Evolutionary conservation across 345 rosid genomes (phyloP).

Genomic region (Brassica juncea): DNA sequence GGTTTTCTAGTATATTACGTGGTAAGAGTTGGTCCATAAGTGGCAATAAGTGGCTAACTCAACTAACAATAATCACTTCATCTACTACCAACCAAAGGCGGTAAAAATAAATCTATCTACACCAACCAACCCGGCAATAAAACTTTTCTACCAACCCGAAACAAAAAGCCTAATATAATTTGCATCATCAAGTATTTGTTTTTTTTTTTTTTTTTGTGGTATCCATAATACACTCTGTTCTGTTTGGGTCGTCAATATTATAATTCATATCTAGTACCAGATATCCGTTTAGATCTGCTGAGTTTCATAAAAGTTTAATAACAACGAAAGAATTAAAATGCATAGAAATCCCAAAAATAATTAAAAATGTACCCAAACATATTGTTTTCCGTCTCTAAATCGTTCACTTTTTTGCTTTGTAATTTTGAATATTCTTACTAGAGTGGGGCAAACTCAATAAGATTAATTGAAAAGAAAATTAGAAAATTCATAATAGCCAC

Average conservation of each 20-base stretch:
- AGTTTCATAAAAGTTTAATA: background rate
- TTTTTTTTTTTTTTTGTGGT: background rate
- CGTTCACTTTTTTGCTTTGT: background rate
- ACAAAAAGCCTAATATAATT: background rate
- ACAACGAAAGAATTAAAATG: background rate
- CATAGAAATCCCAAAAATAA: background rate
- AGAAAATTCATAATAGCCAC: background rate
- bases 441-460: slow-evolving; percentile 19
- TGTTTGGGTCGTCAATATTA: background rate
- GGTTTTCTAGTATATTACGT: slow-evolving; percentile 34
- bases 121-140: background rate
- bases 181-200: background rate
- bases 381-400: background rate
- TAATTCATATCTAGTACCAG: background rate
- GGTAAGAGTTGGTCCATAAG: slow-evolving; percentile 22
- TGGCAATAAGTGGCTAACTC: slow-evolving; percentile 33
- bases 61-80: slow-evolving; percentile 32
- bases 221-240: background rate
- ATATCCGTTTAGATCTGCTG: background rate
- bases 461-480: background rate
- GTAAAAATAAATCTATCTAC: background rate
- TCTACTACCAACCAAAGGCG: slow-evolving; percentile 22
- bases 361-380: background rate
- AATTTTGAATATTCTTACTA: background rate
- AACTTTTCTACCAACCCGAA: background rate